Conservation (phyloP, 1,139 yeast species). For the Nakaseomyces glabratus region DNA sequence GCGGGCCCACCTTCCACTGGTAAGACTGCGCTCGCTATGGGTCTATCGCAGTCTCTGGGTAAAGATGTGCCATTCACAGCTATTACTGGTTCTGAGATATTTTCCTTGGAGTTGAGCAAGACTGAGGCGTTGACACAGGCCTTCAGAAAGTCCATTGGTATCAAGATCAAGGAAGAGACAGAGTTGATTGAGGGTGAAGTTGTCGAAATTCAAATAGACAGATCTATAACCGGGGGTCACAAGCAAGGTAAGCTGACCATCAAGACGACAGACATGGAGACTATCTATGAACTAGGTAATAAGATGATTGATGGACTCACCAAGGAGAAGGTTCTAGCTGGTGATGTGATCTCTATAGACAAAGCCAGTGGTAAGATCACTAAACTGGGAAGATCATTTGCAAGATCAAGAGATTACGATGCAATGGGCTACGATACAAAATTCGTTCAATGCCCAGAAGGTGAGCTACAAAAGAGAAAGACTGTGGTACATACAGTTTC, state of each 20-base stretch:
- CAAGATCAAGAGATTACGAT: conserved; percentile 95
- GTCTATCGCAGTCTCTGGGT: conserved; percentile 82
- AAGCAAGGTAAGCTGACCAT: conserved; percentile 96
- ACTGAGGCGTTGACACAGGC: conserved; percentile 96
- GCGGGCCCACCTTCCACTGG: conserved; percentile 99
- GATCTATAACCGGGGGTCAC: conserved; percentile 94
- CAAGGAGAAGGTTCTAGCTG: conserved; percentile 92
- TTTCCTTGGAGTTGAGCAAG: conserved; percentile 81
- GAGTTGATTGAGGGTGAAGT: conserved; percentile 98
- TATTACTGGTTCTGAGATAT: conserved; percentile 88
- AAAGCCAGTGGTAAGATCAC: conserved; percentile 92
- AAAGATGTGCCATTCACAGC: conserved; percentile 92
- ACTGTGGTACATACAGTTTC: conserved; percentile 96
- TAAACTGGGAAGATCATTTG: conserved; percentile 88
- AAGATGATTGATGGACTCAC: conserved; percentile 96
- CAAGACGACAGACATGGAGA: conserved; percentile 98
- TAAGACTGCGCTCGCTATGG: conserved; percentile 98
- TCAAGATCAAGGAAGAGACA: conserved; percentile 91
- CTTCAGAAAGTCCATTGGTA: conserved; percentile 90
- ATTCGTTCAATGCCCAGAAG: conserved; percentile 97
- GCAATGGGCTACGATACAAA: conserved; percentile 99
- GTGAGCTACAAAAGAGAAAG: conserved; percentile 91
- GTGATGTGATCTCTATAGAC: conserved; percentile 93
- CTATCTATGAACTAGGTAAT: conserved; percentile 91
- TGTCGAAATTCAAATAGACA: conserved; percentile 94